Base-by-base conservation (phyloP, 140 eudicot species). In the Bidens hawaiensis region DNA sequence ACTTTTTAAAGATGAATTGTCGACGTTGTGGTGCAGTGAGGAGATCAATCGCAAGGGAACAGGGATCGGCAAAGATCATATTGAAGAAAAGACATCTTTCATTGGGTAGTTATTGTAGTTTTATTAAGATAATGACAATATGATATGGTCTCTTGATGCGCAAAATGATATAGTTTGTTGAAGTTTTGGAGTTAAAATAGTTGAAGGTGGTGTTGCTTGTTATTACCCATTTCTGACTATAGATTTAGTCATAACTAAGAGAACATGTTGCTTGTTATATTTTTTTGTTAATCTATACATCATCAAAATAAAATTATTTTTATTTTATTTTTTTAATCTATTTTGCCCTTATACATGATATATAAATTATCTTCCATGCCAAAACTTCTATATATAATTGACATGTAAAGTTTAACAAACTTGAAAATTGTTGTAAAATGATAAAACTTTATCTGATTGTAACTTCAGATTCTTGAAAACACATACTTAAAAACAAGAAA, bases 1-100 rank as follows among this genome's bases (percentile, higher is more conserved):
- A 50, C 27, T 51, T 23, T 24, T 15, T 30, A 55, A 31, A 33
- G 46, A 9, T 17, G 17, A 18, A 57, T 30, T 57, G 10, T 31
- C 30, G 45, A 45, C 12, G 8, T 42, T 65, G 16, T 34, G 22
- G 42, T 57, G 50, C 78, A 89, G 97, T 69, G 89, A 81, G 56
- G 93, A 83, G 58, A 60, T 69, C 7, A 72, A 67, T 74, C 81
- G 61, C 47, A 70, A 69, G 62, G 82, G 82, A 60, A 75, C 59
- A 50, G 18, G 43, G 64, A 76, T 71, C 48, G 28, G 80, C 52
- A 88, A 83, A 30, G 83, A 78, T 4, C 60, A 38, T 63, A 34
- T 63, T 19, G 72, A 77, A 55, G 75, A 67, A 40, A 68, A 14
- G 38, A 52, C 50, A 6, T 8, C 6, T 5, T 53, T 70, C 28